Base-by-base conservation (phyloP, 2,329 filamentous ascomycete species). In the Daldinia sp. region DNA sequence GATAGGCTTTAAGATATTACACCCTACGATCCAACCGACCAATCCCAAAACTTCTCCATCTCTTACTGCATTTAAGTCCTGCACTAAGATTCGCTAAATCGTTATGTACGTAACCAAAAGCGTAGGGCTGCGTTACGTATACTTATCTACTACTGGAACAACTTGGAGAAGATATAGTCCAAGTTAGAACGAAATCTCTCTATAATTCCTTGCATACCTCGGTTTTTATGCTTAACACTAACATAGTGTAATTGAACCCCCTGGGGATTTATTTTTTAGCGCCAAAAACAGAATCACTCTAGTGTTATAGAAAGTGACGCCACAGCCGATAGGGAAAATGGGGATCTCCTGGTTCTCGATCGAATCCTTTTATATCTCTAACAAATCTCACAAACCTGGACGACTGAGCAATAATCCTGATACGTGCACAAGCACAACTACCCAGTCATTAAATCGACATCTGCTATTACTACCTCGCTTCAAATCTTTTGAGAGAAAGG, bases 101-200 rank as follows among this genome's bases (percentile, higher is more conserved):
- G 10, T 15, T 44, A 60, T 63, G 63, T 67, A 64, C 63, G 59
- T 67, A 67, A 63, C 69, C 67, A 58, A 69, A 67, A 67, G 69
- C 58, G 63, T 71, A 71, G 67, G 69, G 67, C 69, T 70, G 67
- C 64, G 62, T 70, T 63, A 35, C 51, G 59, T 15, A 39, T 39
- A 66, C 56, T 35, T 35, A 35, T 35, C 33, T 35, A 35, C 30
- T 33, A 33, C 66, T 63, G 63, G 69, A 13, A 54, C 7, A 42
- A 28, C 28, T 53, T 26, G 50, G 46, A 44, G 57, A 30, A 51
- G 35, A 65, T 33, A 28, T 37, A 56, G 15, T 56, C 53, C 12
- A 35, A 23, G 37, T 42, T 28, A 56, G 35, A 42, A 56, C 33
- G 30, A 2, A 37, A 39, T 26, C 35, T 26, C 35, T 28, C n/a